A percentile compares a stretch with the other conserved stretches of the same genome.
phyloP scores from a whole-genome alignment of 2,329 filamentous ascomycete species.

The Hymenoscyphus repandus region DNA sequence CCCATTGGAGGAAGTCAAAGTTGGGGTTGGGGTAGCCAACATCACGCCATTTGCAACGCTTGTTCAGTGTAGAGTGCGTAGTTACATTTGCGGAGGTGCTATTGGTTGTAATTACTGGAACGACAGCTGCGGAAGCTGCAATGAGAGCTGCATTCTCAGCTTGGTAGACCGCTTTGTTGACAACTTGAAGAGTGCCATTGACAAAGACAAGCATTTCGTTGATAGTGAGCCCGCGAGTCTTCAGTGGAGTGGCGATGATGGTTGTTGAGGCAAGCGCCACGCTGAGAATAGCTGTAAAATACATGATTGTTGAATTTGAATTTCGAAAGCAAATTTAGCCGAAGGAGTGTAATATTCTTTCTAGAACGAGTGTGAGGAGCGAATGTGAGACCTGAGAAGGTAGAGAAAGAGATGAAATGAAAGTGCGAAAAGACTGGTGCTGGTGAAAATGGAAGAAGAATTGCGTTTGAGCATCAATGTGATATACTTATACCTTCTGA shows the following conservation, averaged over 20 bases:
- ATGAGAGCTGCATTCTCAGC: conserved; percentile 14
- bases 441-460: neutral
- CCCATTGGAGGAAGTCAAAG: conserved; percentile 35
- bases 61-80: too few species aligned
- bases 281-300: neutral
- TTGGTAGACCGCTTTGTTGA: conserved; percentile 25
- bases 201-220: conserved; percentile 28
- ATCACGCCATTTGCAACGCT: conserved; percentile 7
- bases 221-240: conserved; percentile 11
- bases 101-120: neutral
- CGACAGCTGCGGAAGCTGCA: conserved; percentile 1
- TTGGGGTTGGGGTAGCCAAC: conserved; percentile 23
- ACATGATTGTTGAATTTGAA: neutral
- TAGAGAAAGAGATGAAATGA: neutral
- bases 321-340: neutral
- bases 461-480: too few species aligned
- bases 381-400: neutral
- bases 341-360: conserved; percentile 3
- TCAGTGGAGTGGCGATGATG: conserved; percentile 1
- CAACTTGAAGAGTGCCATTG: conserved; percentile 23
- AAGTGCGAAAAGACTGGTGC: neutral
- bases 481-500: too few species aligned
- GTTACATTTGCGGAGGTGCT: neutral
- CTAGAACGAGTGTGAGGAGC: neutral
- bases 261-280: conserved; percentile 5